Evolutionary conservation across 2,329 filamentous ascomycete species (phyloP), one percentile per base, ranked within the genome.

Genomic region (Samsoniella hepiali): DNA sequence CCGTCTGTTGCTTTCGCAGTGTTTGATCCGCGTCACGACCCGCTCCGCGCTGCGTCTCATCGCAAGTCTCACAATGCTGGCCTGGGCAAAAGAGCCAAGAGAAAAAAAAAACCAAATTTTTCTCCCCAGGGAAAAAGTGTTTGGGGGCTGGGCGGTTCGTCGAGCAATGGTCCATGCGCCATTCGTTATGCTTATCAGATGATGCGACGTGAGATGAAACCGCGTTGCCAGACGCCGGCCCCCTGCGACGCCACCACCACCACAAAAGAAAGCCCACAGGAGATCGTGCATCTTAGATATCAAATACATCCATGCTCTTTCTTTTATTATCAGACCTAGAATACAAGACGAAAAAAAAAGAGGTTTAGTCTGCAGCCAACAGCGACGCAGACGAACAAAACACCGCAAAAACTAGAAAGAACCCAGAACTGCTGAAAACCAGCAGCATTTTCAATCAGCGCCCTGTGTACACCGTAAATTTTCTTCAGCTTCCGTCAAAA

Each of bases 11-110:
- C 53, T 10, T 36, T 54, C 15, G 10, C 42, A n/a, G 45, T n/a
- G 61, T 63, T 63, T 63, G 61, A 63, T 63, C 61, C 11, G 36
- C 53, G 32, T 44, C 61, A n/a, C 34, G 45, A 56, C 32, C 50
- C 51, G 55, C 27, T 22, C 34, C 6, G 10, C n/a, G 50, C 36
- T 6, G 42, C 54, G 61, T 63, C 61, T 63, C 61, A 63, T 57
- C 45, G 34, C 45, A 51, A 29, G 61, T 63, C 61, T 63, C 61
- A 65, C 29, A 22, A 17, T 58, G 47, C 57, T 59, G 11, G 42
- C 9, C 44, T 36, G 44, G 9, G 27, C 22, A 3, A 29, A 10
- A 36, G 6, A 34, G 13, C 6, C 34, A 27, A 56, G 22, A 29
- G 5, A 9, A 7, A 40, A 59, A 13, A 32, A 32, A 36, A 54